Conservation (phyloP, 371 early-diverging fungal genomes). For the Encephalitozoon romaleae region DNA sequence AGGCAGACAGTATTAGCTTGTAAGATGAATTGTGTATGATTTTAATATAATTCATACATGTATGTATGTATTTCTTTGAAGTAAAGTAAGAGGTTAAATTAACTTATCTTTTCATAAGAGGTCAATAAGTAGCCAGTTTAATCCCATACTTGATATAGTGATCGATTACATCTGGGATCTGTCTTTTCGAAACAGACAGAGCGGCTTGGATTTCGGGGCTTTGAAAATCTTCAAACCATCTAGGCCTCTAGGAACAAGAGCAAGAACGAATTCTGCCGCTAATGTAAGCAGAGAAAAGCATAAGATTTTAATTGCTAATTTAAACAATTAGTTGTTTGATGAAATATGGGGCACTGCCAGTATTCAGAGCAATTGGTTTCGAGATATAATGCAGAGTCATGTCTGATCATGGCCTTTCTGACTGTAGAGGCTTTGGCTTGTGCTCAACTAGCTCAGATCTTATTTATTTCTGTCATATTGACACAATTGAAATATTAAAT, state of each 20-base stretch:
- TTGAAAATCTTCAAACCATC: too few species aligned
- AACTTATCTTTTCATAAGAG: not conserved
- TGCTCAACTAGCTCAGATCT: not conserved
- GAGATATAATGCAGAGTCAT: not conserved
- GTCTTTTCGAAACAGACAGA: not conserved
- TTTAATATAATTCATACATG: not conserved
- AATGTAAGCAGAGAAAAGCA: not conserved
- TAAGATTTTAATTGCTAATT: not conserved
- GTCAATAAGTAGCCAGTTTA: not conserved
- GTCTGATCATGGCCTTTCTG: not conserved
- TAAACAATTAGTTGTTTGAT: not conserved
- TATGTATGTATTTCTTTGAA: not conserved
- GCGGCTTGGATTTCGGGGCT: not conserved
- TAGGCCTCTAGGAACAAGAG: not conserved
- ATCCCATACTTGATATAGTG: not conserved
- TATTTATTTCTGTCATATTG: not conserved
- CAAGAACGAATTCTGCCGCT: not conserved
- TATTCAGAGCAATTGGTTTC: not conserved
- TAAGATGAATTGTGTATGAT: not conserved
- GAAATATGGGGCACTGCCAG: not conserved
- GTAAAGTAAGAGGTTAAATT: not conserved
- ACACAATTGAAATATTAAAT: not conserved
- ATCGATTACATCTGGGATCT: not conserved
- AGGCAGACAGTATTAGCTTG: not conserved
- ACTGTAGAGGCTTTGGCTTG: not conserved